These are phyloP conservation scores for Sclerotinia subarctica DNA, from an alignment of 2,329 filamentous ascomycete genomes.

Conservation along the genomic window DNA sequence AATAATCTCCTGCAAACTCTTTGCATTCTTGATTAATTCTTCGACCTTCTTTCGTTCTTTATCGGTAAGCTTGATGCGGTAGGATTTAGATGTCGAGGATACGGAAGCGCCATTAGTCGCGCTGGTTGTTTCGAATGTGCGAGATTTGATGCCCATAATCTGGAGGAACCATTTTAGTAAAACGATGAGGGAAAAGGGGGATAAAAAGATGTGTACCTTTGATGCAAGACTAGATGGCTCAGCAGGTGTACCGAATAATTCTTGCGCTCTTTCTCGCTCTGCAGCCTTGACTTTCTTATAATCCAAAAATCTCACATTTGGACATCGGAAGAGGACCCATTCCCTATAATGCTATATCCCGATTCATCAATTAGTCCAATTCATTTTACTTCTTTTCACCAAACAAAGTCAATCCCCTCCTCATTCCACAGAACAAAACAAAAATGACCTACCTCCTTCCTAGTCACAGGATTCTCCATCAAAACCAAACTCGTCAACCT, in stretches of 20 bases:
- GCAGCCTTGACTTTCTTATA: conserved; percentile 86
- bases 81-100: conserved; percentile 58
- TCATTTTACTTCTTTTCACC: not conserved
- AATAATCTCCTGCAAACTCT: conserved; percentile 85
- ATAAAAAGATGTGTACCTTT: conserved; percentile 48
- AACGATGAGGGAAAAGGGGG: not conserved
- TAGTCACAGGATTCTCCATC: conserved; percentile 83
- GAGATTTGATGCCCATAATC: conserved; percentile 84
- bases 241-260: conserved; percentile 78
- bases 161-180: conserved; percentile 35
- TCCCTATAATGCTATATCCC: conserved; percentile 75
- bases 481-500: conserved; percentile 77
- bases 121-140: conserved; percentile 56
- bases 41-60: conserved; percentile 83
- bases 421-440: not conserved
- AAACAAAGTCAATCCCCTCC: not conserved
- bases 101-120: conserved; percentile 46
- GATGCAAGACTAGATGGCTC: conserved; percentile 78
- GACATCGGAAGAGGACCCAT: conserved; percentile 86
- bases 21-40: conserved; percentile 83
- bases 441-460: conserved; percentile 72
- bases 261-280: conserved; percentile 71
- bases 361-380: conserved; percentile 13
- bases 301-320: conserved; percentile 83
- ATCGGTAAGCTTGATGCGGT: conserved; percentile 80